phyloP scores from a whole-genome alignment of 176 grass and related monocot species.

The Oryza rufipogon region DNA sequence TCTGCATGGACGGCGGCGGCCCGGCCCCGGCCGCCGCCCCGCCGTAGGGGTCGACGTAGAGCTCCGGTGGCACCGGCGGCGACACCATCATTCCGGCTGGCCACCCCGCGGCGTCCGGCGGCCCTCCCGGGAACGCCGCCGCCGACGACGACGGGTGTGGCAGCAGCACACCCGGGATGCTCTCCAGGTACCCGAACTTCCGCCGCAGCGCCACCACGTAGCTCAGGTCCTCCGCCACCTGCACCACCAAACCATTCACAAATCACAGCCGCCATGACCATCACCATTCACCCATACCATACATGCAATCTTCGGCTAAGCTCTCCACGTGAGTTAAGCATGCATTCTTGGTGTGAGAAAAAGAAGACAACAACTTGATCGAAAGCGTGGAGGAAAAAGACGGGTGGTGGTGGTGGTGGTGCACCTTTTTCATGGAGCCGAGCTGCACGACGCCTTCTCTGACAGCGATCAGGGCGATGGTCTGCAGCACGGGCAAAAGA shows the following conservation, averaged over 20 bases:
- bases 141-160: conserved; percentile 81
- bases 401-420: conserved; percentile 4
- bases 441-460: conserved; percentile 97
- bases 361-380: not conserved
- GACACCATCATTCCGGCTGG: conserved; percentile 21
- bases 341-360: not conserved
- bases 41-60: conserved; percentile 65
- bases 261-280: not conserved
- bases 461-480: conserved; percentile 91
- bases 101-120: conserved; percentile 41
- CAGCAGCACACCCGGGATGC: conserved; percentile 92
- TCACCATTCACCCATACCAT: not conserved
- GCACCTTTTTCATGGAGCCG: conserved; percentile 90
- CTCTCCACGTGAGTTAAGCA: not conserved
- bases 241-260: not conserved
- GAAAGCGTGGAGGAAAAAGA: conserved; percentile 32
- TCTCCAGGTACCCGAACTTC: conserved; percentile 95
- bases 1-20: conserved; percentile 53
- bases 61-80: conserved; percentile 43
- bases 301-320: not conserved
- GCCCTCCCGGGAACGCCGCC: conserved; percentile 55
- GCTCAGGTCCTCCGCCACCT: conserved; percentile 89
- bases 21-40: not conserved
- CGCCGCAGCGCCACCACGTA: conserved; percentile 85
- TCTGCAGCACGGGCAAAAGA: conserved; percentile 57